A percentile compares a stretch with the other conserved stretches of the same genome.
Conservation (phyloP, 2,329 filamentous ascomycete genomes). For the Delphinella strobiligena region DNA sequence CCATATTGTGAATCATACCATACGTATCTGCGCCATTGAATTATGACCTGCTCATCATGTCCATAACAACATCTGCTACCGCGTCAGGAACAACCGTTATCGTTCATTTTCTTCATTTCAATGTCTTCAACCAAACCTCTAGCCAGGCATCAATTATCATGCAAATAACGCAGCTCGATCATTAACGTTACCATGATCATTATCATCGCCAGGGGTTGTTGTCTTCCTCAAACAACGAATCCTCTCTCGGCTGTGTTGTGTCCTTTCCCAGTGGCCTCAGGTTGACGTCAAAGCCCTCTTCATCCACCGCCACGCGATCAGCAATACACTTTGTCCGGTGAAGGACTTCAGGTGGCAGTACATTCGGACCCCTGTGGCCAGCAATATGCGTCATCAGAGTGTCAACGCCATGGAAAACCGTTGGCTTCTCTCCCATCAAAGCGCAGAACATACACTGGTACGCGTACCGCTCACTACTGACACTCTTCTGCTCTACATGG, state of each 20-base stretch:
- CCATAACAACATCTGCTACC: too few species aligned
- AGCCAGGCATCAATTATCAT: too few species aligned
- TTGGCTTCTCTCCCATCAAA: slow-evolving; percentile 23
- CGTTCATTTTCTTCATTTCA: too few species aligned
- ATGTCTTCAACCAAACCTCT: too few species aligned
- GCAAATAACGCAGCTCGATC: too few species aligned
- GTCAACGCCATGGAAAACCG: slow-evolving; percentile 27
- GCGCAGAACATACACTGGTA: slow-evolving; percentile 38
- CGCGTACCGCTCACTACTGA: slow-evolving; percentile 17
- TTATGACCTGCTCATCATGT: too few species aligned
- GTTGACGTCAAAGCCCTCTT: slow-evolving; percentile 36
- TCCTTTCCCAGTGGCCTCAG: slow-evolving; percentile 21
- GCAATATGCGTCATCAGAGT: slow-evolving; percentile 33
- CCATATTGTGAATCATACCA: too few species aligned
- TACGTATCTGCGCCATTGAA: too few species aligned
- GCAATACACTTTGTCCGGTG: slow-evolving; percentile 32
- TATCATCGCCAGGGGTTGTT: neutral
- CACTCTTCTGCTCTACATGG: slow-evolving; percentile 26
- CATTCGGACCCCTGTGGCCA: slow-evolving; percentile 23
- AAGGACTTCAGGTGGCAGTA: slow-evolving; percentile 24
- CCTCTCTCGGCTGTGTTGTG: neutral
- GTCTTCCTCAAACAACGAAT: neutral
- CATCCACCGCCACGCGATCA: slow-evolving; percentile 24
- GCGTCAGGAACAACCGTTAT: too few species aligned
- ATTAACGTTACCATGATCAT: too few species aligned